Conservation (phyloP, 345 rosid species). For the Gossypium anomalum region DNA sequence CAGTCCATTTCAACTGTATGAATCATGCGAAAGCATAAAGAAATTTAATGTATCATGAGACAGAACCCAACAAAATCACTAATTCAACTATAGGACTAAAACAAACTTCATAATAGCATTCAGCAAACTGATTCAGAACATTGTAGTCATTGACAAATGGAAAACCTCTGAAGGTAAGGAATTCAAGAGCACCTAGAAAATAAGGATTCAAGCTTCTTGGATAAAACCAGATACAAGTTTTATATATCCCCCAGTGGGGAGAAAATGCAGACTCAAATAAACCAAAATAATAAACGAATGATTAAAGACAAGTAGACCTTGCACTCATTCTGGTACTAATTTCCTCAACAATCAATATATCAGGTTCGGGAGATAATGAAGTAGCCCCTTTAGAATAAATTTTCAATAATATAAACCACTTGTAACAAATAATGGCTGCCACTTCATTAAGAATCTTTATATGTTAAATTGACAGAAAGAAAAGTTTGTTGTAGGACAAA, state of each 20-base stretch:
- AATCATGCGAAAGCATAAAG: neutral
- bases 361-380: neutral
- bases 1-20: neutral
- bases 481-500: neutral
- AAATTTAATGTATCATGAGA: neutral
- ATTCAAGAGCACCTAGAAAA: neutral
- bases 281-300: neutral
- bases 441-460: neutral
- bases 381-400: neutral
- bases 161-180: neutral
- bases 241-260: neutral
- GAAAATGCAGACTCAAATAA: neutral
- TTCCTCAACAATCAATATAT: neutral
- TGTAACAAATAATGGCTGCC: neutral
- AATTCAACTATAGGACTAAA: neutral
- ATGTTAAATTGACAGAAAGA: conserved; percentile 5
- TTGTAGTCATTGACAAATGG: neutral
- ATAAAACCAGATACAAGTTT: neutral
- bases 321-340: neutral
- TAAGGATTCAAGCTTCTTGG: neutral
- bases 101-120: neutral
- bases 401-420: neutral
- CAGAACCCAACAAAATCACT: neutral
- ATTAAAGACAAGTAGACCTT: neutral
- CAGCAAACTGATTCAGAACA: neutral